Conservation (phyloP, 2,329 filamentous ascomycete species). For the Parafenestella ontariensis region DNA sequence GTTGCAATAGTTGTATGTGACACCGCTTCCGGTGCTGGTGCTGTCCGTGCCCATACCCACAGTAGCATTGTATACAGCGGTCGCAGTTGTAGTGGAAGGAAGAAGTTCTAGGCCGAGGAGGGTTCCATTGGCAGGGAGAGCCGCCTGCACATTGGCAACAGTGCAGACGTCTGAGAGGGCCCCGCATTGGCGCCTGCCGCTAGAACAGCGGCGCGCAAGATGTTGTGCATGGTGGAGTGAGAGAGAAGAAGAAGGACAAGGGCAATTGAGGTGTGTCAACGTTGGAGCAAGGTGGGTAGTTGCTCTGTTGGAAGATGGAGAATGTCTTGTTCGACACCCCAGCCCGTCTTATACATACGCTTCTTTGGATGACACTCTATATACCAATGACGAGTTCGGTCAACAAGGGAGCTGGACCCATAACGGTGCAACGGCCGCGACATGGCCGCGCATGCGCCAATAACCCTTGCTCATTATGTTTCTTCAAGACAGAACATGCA, state of each 20-base stretch:
- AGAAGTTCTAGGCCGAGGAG: constrained; percentile 49
- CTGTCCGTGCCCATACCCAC: constrained; percentile 10
- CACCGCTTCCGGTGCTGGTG: not conserved
- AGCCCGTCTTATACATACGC: no score
- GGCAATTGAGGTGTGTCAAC: no score
- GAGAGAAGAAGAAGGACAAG: not conserved
- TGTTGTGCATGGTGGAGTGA: constrained; percentile 11
- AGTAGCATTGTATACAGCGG: constrained; percentile 41
- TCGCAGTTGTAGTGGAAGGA: constrained; percentile 46
- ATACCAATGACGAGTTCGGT: no score
- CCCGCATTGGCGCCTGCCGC: constrained; percentile 4
- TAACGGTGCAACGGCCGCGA: not conserved
- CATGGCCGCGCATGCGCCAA: not conserved
- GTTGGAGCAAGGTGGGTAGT: no score
- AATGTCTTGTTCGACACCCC: no score
- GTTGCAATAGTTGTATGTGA: constrained; percentile 52
- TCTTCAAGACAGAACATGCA: no score
- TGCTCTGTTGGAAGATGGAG: no score
- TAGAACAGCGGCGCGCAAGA: constrained; percentile 5
- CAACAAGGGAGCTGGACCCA: no score
- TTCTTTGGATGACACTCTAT: no score
- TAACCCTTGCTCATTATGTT: not conserved
- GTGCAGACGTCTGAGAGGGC: constrained; percentile 18
- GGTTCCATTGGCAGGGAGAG: constrained; percentile 21
- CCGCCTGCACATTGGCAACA: constrained; percentile 22